Percentiles rank a stretch among this genome's conserved stretches.
Conservation (phyloP, 2,329 filamentous ascomycete species). For the Cladorrhinum sp. region DNA sequence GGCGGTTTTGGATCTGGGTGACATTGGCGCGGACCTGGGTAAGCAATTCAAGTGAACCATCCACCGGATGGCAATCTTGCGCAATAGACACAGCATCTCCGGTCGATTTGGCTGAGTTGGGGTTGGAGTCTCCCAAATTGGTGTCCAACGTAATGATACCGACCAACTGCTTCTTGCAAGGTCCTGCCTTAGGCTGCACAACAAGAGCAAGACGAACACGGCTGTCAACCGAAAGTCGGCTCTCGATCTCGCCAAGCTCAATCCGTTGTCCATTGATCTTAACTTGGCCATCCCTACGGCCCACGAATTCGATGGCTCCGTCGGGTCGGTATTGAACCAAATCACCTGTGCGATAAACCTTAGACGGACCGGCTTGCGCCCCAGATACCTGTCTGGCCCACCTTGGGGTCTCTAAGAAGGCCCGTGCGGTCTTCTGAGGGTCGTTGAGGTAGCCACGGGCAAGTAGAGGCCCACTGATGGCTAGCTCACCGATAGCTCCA, state of each 20-base stretch:
- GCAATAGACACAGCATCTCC: background rate
- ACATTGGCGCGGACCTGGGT: conserved; percentile 16
- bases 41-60: conserved; percentile 14
- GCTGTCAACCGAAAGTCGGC: conserved; percentile 18
- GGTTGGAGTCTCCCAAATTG: background rate
- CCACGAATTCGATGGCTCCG: conserved; percentile 39
- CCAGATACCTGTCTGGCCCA: conserved; percentile 32
- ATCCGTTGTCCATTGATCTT: conserved; percentile 53
- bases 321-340: conserved; percentile 37
- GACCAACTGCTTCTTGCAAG: conserved; percentile 21
- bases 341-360: conserved; percentile 44
- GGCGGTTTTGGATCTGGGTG: conserved; percentile 12
- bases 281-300: conserved; percentile 51
- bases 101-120: background rate
- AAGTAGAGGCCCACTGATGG: conserved; percentile 22
- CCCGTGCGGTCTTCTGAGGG: conserved; percentile 41
- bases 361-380: conserved; percentile 31
- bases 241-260: conserved; percentile 38
- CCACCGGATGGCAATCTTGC: conserved; percentile 10
- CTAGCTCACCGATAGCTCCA: conserved; percentile 24
- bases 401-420: conserved; percentile 41
- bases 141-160: conserved; percentile 19
- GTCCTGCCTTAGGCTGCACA: conserved; percentile 22
- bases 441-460: conserved; percentile 25
- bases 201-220: conserved; percentile 20